phyloP scores from a whole-genome alignment of 2,329 filamentous ascomycete genomes.

The Aspergillus candidus region DNA sequence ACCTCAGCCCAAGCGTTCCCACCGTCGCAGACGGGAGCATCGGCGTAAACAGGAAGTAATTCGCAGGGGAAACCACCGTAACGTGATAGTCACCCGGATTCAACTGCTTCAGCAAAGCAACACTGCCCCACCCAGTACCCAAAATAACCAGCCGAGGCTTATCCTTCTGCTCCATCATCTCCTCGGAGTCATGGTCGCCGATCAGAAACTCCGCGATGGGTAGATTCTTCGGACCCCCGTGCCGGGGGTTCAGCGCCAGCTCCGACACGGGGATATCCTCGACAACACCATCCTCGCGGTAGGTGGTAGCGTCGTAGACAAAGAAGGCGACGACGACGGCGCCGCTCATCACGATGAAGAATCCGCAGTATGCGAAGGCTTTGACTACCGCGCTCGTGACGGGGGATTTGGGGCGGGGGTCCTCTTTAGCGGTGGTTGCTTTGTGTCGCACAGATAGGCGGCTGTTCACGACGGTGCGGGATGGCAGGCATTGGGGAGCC shows the following conservation, averaged over 20 bases:
- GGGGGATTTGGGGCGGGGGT: conserved; percentile 21
- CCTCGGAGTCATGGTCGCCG: conserved; percentile 76
- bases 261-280: conserved; percentile 78
- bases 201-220: conserved; percentile 83
- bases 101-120: conserved; percentile 83
- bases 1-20: conserved; percentile 84
- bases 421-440: conserved; percentile 23
- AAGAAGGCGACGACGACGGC: conserved; percentile 76
- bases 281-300: conserved; percentile 62
- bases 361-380: conserved; percentile 65
- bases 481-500: conserved; percentile 18
- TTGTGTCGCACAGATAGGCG: conserved; percentile 27
- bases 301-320: conserved; percentile 87
- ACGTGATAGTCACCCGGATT: conserved; percentile 91
- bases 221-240: conserved; percentile 88
- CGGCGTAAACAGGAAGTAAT: conserved; percentile 96
- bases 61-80: conserved; percentile 87
- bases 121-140: conserved; percentile 90
- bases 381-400: conserved; percentile 57
- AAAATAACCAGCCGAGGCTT: conserved; percentile 91
- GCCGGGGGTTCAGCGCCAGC: conserved; percentile 70
- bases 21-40: conserved; percentile 98
- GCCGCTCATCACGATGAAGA: conserved; percentile 66
- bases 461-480: conserved; percentile 16
- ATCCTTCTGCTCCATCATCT: conserved; percentile 65